Percentiles rank a stretch among this genome's conserved stretches.
Conservation (phyloP, 108 stramenopile species). For the Discostella stelligeroides region DNA sequence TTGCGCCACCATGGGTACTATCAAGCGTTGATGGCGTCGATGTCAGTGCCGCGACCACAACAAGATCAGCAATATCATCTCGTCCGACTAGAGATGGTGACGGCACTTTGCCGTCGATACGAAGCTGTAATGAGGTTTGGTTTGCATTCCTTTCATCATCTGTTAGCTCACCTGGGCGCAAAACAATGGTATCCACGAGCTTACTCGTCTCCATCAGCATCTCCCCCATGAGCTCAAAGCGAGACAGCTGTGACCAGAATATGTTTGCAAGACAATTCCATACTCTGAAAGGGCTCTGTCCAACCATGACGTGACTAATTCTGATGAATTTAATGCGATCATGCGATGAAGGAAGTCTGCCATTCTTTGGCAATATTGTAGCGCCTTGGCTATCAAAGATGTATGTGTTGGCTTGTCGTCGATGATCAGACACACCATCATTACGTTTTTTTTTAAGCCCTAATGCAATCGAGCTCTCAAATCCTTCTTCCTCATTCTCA, state of each 20-base stretch:
- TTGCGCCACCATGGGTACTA: background rate
- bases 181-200: slow-evolving; percentile 64
- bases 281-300: slow-evolving; percentile 55
- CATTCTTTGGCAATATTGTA: slow-evolving; percentile 19
- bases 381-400: slow-evolving; percentile 7
- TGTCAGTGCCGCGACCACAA: slow-evolving; percentile 56
- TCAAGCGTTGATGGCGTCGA: slow-evolving; percentile 4
- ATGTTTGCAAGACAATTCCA: slow-evolving; percentile 62
- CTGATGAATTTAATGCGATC: slow-evolving; percentile 74
- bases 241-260: slow-evolving; percentile 56
- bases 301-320: slow-evolving; percentile 60
- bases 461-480: slow-evolving; percentile 24
- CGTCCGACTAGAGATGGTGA: slow-evolving; percentile 59
- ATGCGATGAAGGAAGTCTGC: slow-evolving; percentile 18
- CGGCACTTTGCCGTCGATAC: slow-evolving; percentile 50
- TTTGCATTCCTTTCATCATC: slow-evolving; percentile 65
- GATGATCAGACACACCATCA: background rate
- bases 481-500: slow-evolving; percentile 26
- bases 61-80: slow-evolving; percentile 80
- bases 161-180: slow-evolving; percentile 74
- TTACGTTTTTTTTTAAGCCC: slow-evolving; percentile 28
- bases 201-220: slow-evolving; percentile 51
- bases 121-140: slow-evolving; percentile 63
- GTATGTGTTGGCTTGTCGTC: background rate
- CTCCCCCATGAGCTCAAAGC: slow-evolving; percentile 75